Evolutionary conservation across 805 yeast genomes (phyloP).

Genomic region (Sugiyamaella floridensis): DNA sequence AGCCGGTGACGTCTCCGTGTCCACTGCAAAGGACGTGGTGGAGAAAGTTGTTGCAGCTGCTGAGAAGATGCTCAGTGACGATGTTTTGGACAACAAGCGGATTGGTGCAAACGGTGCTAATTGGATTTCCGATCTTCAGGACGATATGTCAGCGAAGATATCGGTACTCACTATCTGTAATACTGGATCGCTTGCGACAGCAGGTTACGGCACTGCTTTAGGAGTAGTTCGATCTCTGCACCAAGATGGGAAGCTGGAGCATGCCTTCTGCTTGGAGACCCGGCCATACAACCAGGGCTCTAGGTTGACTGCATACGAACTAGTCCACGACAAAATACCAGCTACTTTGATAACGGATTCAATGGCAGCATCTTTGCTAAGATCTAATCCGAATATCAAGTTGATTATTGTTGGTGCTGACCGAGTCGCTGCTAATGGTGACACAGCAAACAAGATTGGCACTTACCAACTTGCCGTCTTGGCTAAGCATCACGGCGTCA

Average conservation of each 20-base stretch:
- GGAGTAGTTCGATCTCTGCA: conserved; percentile 79
- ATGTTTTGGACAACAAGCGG: conserved; percentile 64
- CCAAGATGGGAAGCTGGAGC: conserved; percentile 46
- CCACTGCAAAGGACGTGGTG: conserved; percentile 28
- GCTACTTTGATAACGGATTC: conserved; percentile 85
- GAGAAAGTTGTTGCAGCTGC: conserved; percentile 31
- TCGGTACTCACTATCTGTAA: conserved; percentile 89
- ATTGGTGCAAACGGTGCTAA: conserved; percentile 78
- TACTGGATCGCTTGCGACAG: conserved; percentile 94
- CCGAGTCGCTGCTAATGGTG: conserved; percentile 87
- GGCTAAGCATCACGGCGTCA: conserved; percentile 60
- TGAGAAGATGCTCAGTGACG: conserved; percentile 59
- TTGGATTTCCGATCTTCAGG: conserved; percentile 50
- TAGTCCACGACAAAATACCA: conserved; percentile 79
- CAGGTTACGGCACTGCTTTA: conserved; percentile 95
- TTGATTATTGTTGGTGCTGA: conserved; percentile 94
- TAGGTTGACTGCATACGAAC: conserved; percentile 83
- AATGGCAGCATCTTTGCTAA: conserved; percentile 76
- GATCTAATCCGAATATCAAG: conserved; percentile 59
- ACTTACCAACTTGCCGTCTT: conserved; percentile 80
- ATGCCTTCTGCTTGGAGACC: conserved; percentile 84
- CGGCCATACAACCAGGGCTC: conserved; percentile 98
- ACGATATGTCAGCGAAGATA: conserved; percentile 50
- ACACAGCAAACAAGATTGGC: conserved; percentile 94
- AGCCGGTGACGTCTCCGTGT: conserved; percentile 8